Evolutionary conservation across 2,329 filamentous ascomycete genomes (phyloP), one percentile per base, ranked within the genome.

Genomic region (Fusarium lateritium): DNA sequence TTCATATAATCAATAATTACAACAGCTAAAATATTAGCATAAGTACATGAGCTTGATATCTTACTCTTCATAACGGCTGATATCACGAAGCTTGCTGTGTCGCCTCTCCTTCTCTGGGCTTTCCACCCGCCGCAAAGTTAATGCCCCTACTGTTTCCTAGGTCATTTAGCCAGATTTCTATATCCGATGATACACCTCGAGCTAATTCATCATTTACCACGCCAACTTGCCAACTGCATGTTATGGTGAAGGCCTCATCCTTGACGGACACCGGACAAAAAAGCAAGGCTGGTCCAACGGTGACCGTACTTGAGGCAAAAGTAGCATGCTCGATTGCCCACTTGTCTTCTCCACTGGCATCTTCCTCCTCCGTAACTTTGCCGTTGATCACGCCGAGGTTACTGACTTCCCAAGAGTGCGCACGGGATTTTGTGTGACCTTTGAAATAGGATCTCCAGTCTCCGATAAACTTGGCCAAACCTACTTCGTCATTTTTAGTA

Each of bases 371-470:
- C 4, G n/a, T 1, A 1, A n/a, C 24, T 24, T 40, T 31, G 1
- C 56, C 46, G 7, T 65, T 26, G 5, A 67, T 62, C 2, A 58
- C 52, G 0, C 67, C 67, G 2, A 70, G 36, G 7, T 70, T 70
- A 11, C 62, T 70, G 5, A 70, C 38, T 13, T 65, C 58, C 59
- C 67, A 70, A 0, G 58, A 59, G 13, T 33, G 9, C 0, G 26
- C 26, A 0, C 67, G 51, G 3, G n/a, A 45, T 11, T 60, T 67
- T 7, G 34, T 17, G 3, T 56, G n/a, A 4, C 53, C 59, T 14
- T 51, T 56, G 0, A 55, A 2, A 11, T 46, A 70, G 0, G 54
- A 49, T 2, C 50, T 54, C 58, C 66, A 70, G 36, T 70, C 59
- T 3, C 31, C 34, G 4, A 70, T 54, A 5, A 70, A 47, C 2